Evolutionary conservation across 768 basidiomycete species (phyloP).

Genomic region (Auricularia sp.): DNA sequence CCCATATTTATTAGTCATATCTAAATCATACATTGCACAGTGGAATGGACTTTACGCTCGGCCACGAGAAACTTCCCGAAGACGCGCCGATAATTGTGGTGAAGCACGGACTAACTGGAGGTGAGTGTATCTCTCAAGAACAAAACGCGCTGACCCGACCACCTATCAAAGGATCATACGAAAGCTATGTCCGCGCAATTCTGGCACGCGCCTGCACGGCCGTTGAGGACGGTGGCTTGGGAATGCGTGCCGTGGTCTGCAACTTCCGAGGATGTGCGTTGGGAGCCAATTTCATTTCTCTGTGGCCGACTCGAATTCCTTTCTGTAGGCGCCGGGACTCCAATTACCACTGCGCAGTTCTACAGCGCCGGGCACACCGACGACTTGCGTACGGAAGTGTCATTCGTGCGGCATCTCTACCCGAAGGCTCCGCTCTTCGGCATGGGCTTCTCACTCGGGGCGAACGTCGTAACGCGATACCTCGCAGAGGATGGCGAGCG

Average conservation of each 20-base stretch:
- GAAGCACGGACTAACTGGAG: conserved; percentile 38
- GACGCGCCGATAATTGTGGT: conserved; percentile 35
- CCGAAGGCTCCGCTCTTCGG: conserved; percentile 78
- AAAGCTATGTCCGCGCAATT: conserved; percentile 80
- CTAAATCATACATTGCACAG: not conserved
- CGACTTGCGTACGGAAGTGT: conserved; percentile 73
- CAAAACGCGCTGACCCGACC: not conserved
- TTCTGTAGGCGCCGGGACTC: conserved; percentile 80
- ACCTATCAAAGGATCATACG: conserved; percentile 58
- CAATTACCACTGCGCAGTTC: conserved; percentile 70
- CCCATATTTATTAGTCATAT: no score
- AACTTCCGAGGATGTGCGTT: no score
- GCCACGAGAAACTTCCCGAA: conserved; percentile 18
- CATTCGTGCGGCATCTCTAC: conserved; percentile 61
- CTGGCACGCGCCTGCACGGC: conserved; percentile 63
- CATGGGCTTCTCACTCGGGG: conserved; percentile 88
- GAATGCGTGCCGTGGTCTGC: conserved; percentile 82
- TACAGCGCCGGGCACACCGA: conserved; percentile 87
- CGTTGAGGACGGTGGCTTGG: conserved; percentile 71
- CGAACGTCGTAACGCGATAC: conserved; percentile 84
- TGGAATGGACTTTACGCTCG: not conserved
- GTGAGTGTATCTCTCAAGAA: conserved; percentile 15
- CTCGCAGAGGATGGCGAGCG: conserved; percentile 69
- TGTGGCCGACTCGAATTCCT: no score
- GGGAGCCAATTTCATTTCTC: no score